Conservation (phyloP, 2,329 filamentous ascomycete species). For the Coniosporium tulheliwenetii region DNA sequence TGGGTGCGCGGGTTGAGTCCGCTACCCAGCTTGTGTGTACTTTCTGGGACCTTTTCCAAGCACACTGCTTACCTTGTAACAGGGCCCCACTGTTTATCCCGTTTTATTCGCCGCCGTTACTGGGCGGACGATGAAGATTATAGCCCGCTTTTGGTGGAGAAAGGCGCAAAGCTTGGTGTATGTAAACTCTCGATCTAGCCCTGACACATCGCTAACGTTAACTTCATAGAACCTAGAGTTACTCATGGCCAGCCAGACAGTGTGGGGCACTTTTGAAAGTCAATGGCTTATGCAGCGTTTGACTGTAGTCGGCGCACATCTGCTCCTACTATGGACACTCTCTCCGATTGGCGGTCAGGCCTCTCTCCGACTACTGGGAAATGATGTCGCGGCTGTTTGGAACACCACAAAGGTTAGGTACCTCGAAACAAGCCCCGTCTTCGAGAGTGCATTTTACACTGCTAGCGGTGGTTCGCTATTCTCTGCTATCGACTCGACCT, state of each 20-base stretch:
- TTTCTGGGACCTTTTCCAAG: background rate
- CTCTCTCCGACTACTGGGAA: constrained; percentile 15
- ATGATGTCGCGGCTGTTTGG: constrained; percentile 1
- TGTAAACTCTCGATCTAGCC: background rate
- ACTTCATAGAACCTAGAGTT: constrained; percentile 15
- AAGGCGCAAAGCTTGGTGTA: constrained; percentile 13
- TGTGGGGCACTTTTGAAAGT: constrained; percentile 20
- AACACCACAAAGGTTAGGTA: constrained; percentile 11
- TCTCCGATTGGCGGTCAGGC: constrained; percentile 22
- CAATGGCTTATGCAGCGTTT: constrained; percentile 15
- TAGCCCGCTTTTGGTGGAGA: constrained; percentile 18
- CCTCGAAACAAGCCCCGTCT: constrained; percentile 4
- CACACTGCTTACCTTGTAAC: background rate
- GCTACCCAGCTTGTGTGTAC: constrained; percentile 12
- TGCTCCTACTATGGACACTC: constrained; percentile 18
- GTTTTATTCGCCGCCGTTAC: constrained; percentile 19
- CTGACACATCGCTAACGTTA: constrained; percentile 6
- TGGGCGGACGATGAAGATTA: constrained; percentile 19
- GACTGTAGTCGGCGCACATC: constrained; percentile 14
- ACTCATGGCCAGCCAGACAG: constrained; percentile 19
- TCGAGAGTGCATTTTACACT: background rate
- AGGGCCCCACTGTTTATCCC: constrained; percentile 20
- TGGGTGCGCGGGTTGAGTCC: constrained; percentile 13
- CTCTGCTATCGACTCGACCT: constrained; percentile 8
- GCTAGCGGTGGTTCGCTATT: background rate